phyloP scores from a whole-genome alignment of 768 basidiomycete genomes.

The Mycena floridula region DNA sequence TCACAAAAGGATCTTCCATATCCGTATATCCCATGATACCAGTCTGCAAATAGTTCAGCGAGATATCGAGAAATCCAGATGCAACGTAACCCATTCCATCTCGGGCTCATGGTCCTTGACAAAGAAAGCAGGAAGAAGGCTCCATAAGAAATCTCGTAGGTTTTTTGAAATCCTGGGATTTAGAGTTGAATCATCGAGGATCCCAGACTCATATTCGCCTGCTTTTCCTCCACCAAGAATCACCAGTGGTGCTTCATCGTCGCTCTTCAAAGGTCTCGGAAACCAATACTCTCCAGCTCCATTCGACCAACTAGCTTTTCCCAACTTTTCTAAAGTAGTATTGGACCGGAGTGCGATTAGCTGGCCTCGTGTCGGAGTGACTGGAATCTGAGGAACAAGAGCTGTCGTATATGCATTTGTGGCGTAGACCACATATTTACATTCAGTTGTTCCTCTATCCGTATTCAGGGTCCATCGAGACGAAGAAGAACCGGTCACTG shows the following conservation, averaged over 20 bases:
- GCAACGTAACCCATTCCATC: constrained; percentile 74
- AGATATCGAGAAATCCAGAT: not conserved
- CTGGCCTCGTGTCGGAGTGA: constrained; percentile 51
- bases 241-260: constrained; percentile 45
- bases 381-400: constrained; percentile 44
- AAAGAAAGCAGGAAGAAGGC: constrained; percentile 49
- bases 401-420: constrained; percentile 60
- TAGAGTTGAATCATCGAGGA: constrained; percentile 53
- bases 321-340: constrained; percentile 31
- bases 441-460: constrained; percentile 37
- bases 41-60: constrained; percentile 31
- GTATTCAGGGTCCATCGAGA: constrained; percentile 37
- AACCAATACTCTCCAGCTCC: constrained; percentile 77
- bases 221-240: constrained; percentile 72
- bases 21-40: constrained; percentile 79
- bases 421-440: constrained; percentile 50
- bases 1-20: constrained; percentile 59
- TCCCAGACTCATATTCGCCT: constrained; percentile 40
- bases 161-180: constrained; percentile 39
- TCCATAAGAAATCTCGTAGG: constrained; percentile 56
- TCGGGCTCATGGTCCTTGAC: constrained; percentile 45
- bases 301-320: constrained; percentile 42
- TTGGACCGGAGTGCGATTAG: constrained; percentile 36
- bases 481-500: constrained; percentile 23
- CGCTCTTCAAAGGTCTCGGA: constrained; percentile 42